Base-by-base conservation (phyloP, 2,329 filamentous ascomycete species). In the Hypoxylon sp. region DNA sequence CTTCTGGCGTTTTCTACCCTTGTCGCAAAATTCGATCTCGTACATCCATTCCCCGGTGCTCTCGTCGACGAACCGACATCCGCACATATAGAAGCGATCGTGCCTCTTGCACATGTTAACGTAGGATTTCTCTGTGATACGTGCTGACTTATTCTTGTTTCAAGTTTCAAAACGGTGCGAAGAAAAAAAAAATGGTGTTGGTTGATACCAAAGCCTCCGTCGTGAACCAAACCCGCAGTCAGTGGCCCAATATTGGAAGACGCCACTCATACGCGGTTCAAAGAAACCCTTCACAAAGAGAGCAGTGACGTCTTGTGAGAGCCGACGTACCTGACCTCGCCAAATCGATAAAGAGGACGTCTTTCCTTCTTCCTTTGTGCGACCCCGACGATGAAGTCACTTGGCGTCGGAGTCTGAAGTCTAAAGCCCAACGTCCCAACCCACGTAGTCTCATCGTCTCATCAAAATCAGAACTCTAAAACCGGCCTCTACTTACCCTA, bases 71-170 rank as follows among this genome's bases (percentile, higher is more conserved):
- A 73, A 61, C 11, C 72, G 73, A 53, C 74, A 75, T 54, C 74
- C 74, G 14, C 74, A 75, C 70, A 73, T 73, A 55, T 75, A 74
- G 46, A 75, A 75, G 4, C 71, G 69, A 59, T 76, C 74, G 69
- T 65, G 73, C 13, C 61, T 64, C 30, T 75, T 69, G 57, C 73
- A 75, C 74, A 76, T 75, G 7, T 51, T 59, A 44, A 44, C 8
- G 40, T 44, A 17, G 6, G n/a, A 37, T 54, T 44, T 31, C 3
- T 3, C 14, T 35, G 17, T 46, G 25, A 11, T 8, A n/a, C n/a
- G 25, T n/a, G 40, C 8, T 42, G n/a, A 20, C n/a, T n/a, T 42
- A 14, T 44, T 44, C 14, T 22, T 4, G 40, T 44, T n/a, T 44
- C 17, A 22, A 13, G 17, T 44, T 44, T 44, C 1, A 2, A 22